Evolutionary conservation across 176 grass and related monocot species (phyloP), one percentile per base, ranked within the genome.

Genomic region (Poa pratensis): DNA sequence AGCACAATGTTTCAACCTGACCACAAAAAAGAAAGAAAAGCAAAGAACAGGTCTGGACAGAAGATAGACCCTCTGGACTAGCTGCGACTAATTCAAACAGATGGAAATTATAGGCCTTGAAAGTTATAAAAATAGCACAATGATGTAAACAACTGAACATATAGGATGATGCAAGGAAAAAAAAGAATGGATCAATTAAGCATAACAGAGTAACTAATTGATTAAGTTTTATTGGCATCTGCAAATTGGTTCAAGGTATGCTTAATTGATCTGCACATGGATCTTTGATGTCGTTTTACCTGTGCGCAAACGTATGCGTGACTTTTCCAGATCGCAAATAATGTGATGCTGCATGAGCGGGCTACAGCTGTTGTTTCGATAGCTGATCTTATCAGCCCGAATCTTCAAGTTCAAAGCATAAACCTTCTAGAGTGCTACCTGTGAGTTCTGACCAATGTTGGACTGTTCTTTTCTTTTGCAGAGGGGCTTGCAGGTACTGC

Each of bases 401-500:
- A 49, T 73, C 40, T 48, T 24, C 12, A 72, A 72, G 14, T 73
- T 24, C n/a, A 15, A 0, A 63, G 13, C 9, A n/a, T 20, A 14
- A 3, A 53, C 54, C 39, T 16, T 60, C 22, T 86, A 20, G 75
- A 63, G 51, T 54, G 17, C 18, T 48, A 34, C 63, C 16, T 73
- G 43, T 50, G 43, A 73, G 43, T 57, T 28, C 71, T 64, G 63
- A 74, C 78, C 58, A 84, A 80, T 79, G 6, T 55, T 77, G 14
- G 53, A 37, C 52, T 57, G 80, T 55, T 80, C 34, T 80, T 54
- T 55, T 79, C 32, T 23, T 54, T 8, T 30, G 18, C 49, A 75
- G 67, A 66, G 61, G 50, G 27, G 24, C 15, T 69, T 77, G 26
- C 53, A n/a, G 0, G 26, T 43, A 16, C 0, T 43, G 4, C 1